These are phyloP conservation scores for Balakata baccata DNA, from an alignment of 345 rosid species.

Conservation along the genomic window DNA sequence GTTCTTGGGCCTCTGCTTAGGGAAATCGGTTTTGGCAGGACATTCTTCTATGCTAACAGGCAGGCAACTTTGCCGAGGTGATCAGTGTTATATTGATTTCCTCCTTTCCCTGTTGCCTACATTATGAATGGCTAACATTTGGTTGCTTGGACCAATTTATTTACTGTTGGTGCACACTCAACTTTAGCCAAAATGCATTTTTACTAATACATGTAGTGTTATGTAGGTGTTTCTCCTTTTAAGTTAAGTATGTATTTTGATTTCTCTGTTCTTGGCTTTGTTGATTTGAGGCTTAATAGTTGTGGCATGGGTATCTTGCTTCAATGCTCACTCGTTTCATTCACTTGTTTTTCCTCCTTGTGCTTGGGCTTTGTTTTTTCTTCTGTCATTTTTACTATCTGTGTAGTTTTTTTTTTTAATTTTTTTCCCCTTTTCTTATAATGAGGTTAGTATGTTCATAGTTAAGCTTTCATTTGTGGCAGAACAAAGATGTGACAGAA, in stretches of 20 bases:
- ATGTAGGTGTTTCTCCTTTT: not conserved
- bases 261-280: not conserved
- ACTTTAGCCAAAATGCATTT: slow-evolving; percentile 3
- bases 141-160: not conserved
- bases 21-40: not conserved
- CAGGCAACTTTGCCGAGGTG: slow-evolving; percentile 36
- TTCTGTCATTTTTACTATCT: not conserved
- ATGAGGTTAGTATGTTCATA: not conserved
- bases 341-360: not conserved
- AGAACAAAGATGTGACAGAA: slow-evolving; percentile 95
- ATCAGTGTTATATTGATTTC: slow-evolving; percentile 26
- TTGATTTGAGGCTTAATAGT: not conserved
- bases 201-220: not conserved
- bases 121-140: slow-evolving; percentile 8
- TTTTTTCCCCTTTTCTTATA: not conserved
- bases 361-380: not conserved
- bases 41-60: not conserved
- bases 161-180: not conserved
- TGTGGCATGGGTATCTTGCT: not conserved
- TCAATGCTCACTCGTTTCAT: not conserved
- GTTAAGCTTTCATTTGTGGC: slow-evolving; percentile 22
- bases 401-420: no score
- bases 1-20: not conserved
- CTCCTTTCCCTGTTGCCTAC: slow-evolving; percentile 36
- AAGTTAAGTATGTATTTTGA: not conserved